Percentiles rank a stretch among this genome's conserved stretches.
phyloP scores from a whole-genome alignment of 495 filamentous ascomycete genomes.

The Aspergillus coremiiformis region DNA sequence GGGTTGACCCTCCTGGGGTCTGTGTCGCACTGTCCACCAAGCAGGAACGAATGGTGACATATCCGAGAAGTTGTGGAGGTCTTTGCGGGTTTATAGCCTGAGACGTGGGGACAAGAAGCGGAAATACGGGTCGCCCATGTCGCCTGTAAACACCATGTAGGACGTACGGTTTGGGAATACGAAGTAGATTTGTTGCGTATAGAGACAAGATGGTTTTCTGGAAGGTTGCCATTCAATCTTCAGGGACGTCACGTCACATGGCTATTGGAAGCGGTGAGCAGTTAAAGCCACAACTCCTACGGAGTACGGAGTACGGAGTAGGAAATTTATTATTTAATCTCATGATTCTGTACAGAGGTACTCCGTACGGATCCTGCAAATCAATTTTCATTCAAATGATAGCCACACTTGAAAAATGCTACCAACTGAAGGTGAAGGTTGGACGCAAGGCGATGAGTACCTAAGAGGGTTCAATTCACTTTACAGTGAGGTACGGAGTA shows the following conservation, averaged over 20 bases:
- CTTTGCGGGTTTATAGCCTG: slow-evolving; percentile 3
- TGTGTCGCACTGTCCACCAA: slow-evolving; percentile 18
- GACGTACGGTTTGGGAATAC: neutral
- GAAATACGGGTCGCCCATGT: slow-evolving; percentile 8
- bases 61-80: slow-evolving; percentile 9
- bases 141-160: neutral
- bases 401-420: no score
- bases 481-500: no score
- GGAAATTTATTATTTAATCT: no score
- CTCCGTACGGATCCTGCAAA: no score
- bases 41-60: slow-evolving; percentile 19
- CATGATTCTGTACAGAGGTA: no score
- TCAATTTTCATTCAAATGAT: no score
- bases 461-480: no score
- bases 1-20: slow-evolving; percentile 23
- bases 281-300: slow-evolving; percentile 4
- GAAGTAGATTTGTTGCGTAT: neutral
- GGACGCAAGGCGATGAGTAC: no score
- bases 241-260: slow-evolving; percentile 17
- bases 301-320: no score
- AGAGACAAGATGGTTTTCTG: no score
- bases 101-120: neutral
- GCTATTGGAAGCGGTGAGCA: slow-evolving; percentile 15
- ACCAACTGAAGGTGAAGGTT: no score
- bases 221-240: neutral